Evolutionary conservation across 2,329 filamentous ascomycete genomes (phyloP).

Genomic region (Whalleya microplaca): DNA sequence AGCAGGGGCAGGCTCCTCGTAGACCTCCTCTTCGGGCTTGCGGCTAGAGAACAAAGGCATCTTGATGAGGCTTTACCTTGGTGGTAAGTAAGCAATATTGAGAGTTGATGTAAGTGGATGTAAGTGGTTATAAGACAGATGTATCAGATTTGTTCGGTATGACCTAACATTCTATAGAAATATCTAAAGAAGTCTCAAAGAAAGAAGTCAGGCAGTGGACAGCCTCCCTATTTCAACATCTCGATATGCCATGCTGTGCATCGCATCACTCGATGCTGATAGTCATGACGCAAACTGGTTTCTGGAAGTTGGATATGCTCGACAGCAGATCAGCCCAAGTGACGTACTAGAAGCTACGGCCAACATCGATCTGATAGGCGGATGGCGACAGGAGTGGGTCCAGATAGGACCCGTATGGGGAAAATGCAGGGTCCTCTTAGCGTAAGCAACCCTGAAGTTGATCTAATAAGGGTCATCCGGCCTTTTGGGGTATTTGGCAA

Average conservation of each 20-base stretch:
- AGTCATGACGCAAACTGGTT: slow-evolving; percentile 31
- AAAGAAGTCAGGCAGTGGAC: slow-evolving; percentile 2
- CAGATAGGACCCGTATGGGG: slow-evolving; percentile 14
- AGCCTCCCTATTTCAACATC: slow-evolving; percentile 27
- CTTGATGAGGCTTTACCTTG: slow-evolving; percentile 9
- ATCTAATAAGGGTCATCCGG: slow-evolving; percentile 1
- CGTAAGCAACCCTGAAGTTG: neutral
- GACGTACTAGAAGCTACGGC: slow-evolving; percentile 29
- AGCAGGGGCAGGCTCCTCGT: slow-evolving; percentile 54
- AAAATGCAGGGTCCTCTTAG: slow-evolving; percentile 21
- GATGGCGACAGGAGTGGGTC: slow-evolving; percentile 28
- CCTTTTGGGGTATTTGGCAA: neutral
- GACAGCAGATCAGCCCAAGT: slow-evolving; percentile 29
- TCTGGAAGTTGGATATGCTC: slow-evolving; percentile 16
- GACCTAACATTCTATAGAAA: neutral
- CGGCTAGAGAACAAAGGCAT: slow-evolving; percentile 40
- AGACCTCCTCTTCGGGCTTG: slow-evolving; percentile 36
- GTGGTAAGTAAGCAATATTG: neutral
- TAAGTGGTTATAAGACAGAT: no score
- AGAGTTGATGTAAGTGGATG: neutral
- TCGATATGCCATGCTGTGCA: slow-evolving; percentile 17
- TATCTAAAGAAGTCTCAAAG: neutral
- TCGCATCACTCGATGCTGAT: slow-evolving; percentile 11
- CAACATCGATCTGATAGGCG: slow-evolving; percentile 27
- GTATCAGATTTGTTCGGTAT: neutral